Percentiles rank a stretch among this genome's conserved stretches.
These are phyloP conservation scores for Dalbergia cochinchinensis DNA, from an alignment of 306 rosid species.

Conservation along the genomic window DNA sequence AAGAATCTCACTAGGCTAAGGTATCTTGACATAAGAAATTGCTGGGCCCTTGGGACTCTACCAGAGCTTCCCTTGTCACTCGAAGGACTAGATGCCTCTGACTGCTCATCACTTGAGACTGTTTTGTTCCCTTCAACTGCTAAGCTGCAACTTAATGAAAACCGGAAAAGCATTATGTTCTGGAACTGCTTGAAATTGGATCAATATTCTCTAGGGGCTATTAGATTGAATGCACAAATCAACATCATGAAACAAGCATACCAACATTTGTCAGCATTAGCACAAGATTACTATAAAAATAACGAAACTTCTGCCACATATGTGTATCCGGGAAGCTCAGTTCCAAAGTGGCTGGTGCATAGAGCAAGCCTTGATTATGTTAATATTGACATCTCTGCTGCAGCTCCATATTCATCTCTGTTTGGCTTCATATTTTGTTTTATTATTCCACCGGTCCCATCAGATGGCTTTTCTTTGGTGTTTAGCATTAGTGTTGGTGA, in stretches of 20 bases:
- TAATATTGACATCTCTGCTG: slow-evolving; percentile 28
- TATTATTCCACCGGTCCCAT: not conserved
- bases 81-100: slow-evolving; percentile 3
- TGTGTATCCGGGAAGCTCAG: slow-evolving; percentile 36
- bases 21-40: not conserved
- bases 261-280: not conserved
- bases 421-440: slow-evolving; percentile 37
- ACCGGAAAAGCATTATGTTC: slow-evolving; percentile 22
- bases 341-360: slow-evolving; percentile 41
- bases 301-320: not conserved
- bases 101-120: slow-evolving; percentile 43
- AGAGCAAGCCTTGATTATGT: not conserved
- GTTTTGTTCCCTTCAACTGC: slow-evolving; percentile 23
- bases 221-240: slow-evolving; percentile 22
- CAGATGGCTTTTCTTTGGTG: not conserved
- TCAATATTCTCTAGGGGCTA: not conserved
- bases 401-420: not conserved
- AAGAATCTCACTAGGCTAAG: slow-evolving; percentile 21
- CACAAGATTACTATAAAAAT: not conserved
- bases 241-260: slow-evolving; percentile 27
- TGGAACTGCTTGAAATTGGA: slow-evolving; percentile 41
- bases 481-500: not conserved
- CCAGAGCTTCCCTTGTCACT: slow-evolving; percentile 47
- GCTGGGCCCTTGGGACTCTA: slow-evolving; percentile 34
- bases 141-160: not conserved